Percentiles rank a stretch among this genome's conserved stretches.
Conservation (phyloP, 2,329 filamentous ascomycete genomes). For the Macrophomina pseudophaseolina region DNA sequence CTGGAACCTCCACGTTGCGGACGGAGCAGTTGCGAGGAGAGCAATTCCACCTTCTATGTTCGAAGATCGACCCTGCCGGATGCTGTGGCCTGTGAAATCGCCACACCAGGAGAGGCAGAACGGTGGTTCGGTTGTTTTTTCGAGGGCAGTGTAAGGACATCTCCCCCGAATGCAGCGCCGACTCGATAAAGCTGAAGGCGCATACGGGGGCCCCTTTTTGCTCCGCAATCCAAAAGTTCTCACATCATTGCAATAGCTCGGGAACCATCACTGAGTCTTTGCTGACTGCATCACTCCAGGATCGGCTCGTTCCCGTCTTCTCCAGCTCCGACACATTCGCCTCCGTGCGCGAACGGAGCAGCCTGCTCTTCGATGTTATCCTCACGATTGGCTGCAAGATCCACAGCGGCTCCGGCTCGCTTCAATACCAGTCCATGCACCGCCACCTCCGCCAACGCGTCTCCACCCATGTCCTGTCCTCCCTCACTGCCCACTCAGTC, state of each 20-base stretch:
- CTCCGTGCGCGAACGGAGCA: constrained; percentile 53
- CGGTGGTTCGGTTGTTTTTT: constrained; percentile 39
- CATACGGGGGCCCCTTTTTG: no score
- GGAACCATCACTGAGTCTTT: not conserved
- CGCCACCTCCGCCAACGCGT: constrained; percentile 45
- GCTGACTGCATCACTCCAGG: constrained; percentile 34
- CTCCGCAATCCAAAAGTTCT: no score
- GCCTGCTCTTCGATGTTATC: constrained; percentile 58
- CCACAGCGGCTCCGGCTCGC: constrained; percentile 48
- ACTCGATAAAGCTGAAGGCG: no score
- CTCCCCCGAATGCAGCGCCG: no score
- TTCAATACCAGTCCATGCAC: constrained; percentile 42
- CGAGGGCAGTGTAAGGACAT: constrained; percentile 35
- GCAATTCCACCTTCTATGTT: constrained; percentile 14
- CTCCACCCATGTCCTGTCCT: constrained; percentile 54
- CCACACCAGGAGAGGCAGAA: constrained; percentile 36
- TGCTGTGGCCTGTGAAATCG: constrained; percentile 35
- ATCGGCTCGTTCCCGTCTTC: constrained; percentile 58
- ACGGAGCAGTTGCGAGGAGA: not conserved
- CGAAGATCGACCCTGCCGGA: constrained; percentile 25
- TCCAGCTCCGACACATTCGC: constrained; percentile 53
- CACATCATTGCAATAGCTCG: no score
- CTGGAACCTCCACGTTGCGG: not conserved
- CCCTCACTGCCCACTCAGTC: constrained; percentile 43
- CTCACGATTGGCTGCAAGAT: constrained; percentile 59